These are phyloP conservation scores for Aureobasidium lini DNA, from an alignment of 2,329 filamentous ascomycete species.

Conservation along the genomic window DNA sequence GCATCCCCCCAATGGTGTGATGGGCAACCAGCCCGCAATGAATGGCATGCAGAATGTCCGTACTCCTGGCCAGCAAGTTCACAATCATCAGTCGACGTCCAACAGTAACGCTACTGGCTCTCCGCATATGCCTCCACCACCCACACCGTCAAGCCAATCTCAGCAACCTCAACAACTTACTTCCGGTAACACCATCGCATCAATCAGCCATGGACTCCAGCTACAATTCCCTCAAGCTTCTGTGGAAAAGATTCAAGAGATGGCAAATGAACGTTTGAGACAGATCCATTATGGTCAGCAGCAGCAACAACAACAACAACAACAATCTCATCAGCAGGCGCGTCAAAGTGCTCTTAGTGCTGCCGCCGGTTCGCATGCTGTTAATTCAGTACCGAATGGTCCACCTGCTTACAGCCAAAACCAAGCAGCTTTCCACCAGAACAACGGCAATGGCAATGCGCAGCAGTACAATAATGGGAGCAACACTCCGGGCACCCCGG, in stretches of 20 bases:
- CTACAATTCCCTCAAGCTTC: slow-evolving; percentile 44
- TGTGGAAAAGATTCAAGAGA: slow-evolving; percentile 46
- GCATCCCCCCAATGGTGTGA: slow-evolving; percentile 2
- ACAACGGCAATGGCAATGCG: slow-evolving; percentile 11
- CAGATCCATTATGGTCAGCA: slow-evolving; percentile 18
- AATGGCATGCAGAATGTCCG: slow-evolving; percentile 16
- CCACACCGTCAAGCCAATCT: slow-evolving; percentile 22
- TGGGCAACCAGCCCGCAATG: slow-evolving; percentile 16
- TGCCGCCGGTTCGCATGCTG: slow-evolving; percentile 27
- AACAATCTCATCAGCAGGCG: slow-evolving; percentile 23
- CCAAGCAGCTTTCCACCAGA: slow-evolving; percentile 15
- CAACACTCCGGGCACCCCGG: slow-evolving; percentile 15
- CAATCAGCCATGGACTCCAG: slow-evolving; percentile 46
- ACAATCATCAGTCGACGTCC: slow-evolving; percentile 16
- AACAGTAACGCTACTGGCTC: slow-evolving; percentile 25
- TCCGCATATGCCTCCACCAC: slow-evolving; percentile 31
- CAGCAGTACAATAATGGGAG: slow-evolving; percentile 5
- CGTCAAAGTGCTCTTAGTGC: slow-evolving; percentile 32
- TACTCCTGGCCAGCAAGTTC: slow-evolving; percentile 4
- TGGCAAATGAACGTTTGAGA: slow-evolving; percentile 45
- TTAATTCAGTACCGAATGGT: slow-evolving; percentile 2
- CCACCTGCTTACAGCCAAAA: slow-evolving; percentile 15
- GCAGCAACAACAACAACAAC: slow-evolving; percentile 22
- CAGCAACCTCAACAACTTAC: slow-evolving; percentile 41
- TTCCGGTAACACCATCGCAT: slow-evolving; percentile 47